Evolutionary conservation across 805 yeast genomes (phyloP).

Genomic region (Wickerhamomyces subpelliculosus): DNA sequence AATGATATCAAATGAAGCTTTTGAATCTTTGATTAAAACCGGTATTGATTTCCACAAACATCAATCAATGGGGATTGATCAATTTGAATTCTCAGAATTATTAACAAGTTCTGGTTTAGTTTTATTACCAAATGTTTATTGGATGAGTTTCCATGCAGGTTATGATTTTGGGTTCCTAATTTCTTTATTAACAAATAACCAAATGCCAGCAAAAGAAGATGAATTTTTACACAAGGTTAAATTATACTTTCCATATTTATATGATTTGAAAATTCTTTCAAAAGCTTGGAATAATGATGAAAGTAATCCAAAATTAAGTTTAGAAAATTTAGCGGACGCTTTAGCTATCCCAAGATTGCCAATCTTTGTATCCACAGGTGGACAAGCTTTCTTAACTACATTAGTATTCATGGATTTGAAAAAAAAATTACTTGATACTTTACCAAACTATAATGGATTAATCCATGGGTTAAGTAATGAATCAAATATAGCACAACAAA

Average conservation of each 20-base stretch:
- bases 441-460: slow-evolving; percentile 38
- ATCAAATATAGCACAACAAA: slow-evolving; percentile 17
- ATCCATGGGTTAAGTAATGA: slow-evolving; percentile 56
- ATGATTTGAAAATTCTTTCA: slow-evolving; percentile 64
- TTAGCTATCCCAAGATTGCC: slow-evolving; percentile 55
- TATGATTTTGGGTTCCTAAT: slow-evolving; percentile 90
- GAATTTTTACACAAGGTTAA: slow-evolving; percentile 69
- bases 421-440: slow-evolving; percentile 23
- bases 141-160: slow-evolving; percentile 93
- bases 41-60: slow-evolving; percentile 79
- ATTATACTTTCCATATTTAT: slow-evolving; percentile 72
- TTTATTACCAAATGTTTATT: slow-evolving; percentile 55
- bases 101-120: slow-evolving; percentile 82
- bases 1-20: slow-evolving; percentile 83
- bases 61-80: slow-evolving; percentile 70
- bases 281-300: slow-evolving; percentile 16
- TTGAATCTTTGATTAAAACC: slow-evolving; percentile 70
- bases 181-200: slow-evolving; percentile 64
- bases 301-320: slow-evolving; percentile 31
- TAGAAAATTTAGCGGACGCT: slow-evolving; percentile 66
- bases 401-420: slow-evolving; percentile 53
- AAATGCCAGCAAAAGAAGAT: slow-evolving; percentile 73
- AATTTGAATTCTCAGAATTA: slow-evolving; percentile 74
- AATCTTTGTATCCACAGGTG: slow-evolving; percentile 53
- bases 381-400: slow-evolving; percentile 54